Evolutionary conservation across 257 asterid genomes (phyloP).

Genomic region (Scutellaria barbata): DNA sequence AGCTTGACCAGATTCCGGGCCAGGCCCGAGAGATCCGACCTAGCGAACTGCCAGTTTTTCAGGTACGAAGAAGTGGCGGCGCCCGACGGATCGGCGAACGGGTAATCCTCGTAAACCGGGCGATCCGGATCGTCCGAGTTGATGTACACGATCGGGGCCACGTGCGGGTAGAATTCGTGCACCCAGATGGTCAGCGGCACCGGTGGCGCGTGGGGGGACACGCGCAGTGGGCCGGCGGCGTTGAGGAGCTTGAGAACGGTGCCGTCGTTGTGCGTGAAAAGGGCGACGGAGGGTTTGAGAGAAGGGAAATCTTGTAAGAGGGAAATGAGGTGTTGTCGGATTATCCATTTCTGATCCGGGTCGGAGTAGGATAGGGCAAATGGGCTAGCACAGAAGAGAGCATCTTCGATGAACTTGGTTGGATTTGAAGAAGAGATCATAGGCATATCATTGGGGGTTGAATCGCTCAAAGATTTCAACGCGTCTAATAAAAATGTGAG

Average conservation of each 20-base stretch:
- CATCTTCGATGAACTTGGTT: constrained; percentile 57
- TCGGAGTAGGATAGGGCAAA: constrained; percentile 56
- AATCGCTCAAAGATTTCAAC: constrained; percentile 26
- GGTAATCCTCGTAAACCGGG: constrained; percentile 47
- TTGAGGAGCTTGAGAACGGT: constrained; percentile 52
- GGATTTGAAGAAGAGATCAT: constrained; percentile 38
- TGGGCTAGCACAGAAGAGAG: constrained; percentile 55
- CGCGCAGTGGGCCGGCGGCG: constrained; percentile 46
- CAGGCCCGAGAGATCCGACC: constrained; percentile 51
- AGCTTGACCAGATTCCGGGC: constrained; percentile 49
- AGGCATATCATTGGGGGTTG: constrained; percentile 32
- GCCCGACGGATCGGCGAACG: constrained; percentile 63
- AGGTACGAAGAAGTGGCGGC: constrained; percentile 48
- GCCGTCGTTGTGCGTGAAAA: constrained; percentile 64
- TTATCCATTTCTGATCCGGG: constrained; percentile 72
- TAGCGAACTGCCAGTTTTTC: constrained; percentile 43
- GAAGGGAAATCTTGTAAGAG: constrained; percentile 57
- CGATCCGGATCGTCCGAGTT: not conserved
- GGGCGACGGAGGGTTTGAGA: constrained; percentile 51
- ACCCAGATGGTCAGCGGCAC: constrained; percentile 63
- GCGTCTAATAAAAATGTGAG: constrained; percentile 17
- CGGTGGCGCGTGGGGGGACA: constrained; percentile 41
- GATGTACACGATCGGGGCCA: constrained; percentile 56
- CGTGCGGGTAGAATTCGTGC: constrained; percentile 62
- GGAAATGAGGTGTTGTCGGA: constrained; percentile 57